Percentiles rank a stretch among this genome's conserved stretches.
phyloP scores from a whole-genome alignment of 2,329 filamentous ascomycete species.

The Penicillium sp. region DNA sequence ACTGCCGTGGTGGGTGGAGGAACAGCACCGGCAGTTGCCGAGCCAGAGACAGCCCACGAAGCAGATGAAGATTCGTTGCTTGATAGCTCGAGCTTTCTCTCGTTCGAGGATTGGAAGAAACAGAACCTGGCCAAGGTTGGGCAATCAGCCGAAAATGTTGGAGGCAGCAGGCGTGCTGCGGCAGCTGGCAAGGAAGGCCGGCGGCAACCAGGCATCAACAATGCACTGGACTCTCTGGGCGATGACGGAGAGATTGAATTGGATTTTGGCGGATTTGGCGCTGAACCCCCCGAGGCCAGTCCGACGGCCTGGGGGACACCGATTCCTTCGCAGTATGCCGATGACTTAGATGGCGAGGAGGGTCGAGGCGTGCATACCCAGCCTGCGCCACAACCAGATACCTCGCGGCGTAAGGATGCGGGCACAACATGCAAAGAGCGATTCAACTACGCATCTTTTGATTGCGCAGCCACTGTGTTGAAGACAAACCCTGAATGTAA shows the following conservation, averaged over 20 bases:
- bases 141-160: constrained; percentile 71
- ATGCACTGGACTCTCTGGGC: constrained; percentile 75
- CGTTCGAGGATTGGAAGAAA: constrained; percentile 98
- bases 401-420: constrained; percentile 81
- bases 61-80: constrained; percentile 65
- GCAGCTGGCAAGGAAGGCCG: constrained; percentile 52
- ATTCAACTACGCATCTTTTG: constrained; percentile 97
- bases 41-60: constrained; percentile 35
- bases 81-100: constrained; percentile 82
- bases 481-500: constrained; percentile 87
- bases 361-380: constrained; percentile 40
- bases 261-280: constrained; percentile 66
- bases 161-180: constrained; percentile 54
- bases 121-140: constrained; percentile 85
- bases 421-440: constrained; percentile 97
- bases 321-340: constrained; percentile 26
- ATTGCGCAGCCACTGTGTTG: constrained; percentile 88
- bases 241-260: constrained; percentile 86
- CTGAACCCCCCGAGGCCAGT: constrained; percentile 44
- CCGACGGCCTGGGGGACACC: constrained; percentile 33
- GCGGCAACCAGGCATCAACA: constrained; percentile 58
- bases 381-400: constrained; percentile 52
- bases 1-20: not conserved
- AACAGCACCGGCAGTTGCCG: not conserved
- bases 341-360: constrained; percentile 2